phyloP scores from a whole-genome alignment of 1,284 basidiomycete species.

The Erythrobasidium hasegawianum region DNA sequence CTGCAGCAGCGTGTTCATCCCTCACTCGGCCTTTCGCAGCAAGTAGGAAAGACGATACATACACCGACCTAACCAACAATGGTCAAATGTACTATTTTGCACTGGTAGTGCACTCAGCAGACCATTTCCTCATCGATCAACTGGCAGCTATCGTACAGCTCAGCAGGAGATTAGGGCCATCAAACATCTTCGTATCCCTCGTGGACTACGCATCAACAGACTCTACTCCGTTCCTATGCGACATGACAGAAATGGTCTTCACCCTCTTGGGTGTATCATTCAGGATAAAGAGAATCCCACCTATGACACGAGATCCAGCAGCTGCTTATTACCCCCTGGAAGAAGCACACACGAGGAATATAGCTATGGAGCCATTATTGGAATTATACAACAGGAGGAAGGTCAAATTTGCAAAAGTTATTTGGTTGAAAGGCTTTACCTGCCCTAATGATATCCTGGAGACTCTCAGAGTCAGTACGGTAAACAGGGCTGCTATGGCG shows the following conservation, averaged over 20 bases:
- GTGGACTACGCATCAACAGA: slow-evolving; percentile 89
- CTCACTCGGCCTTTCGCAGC: slow-evolving; percentile 84
- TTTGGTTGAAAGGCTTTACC: slow-evolving; percentile 96
- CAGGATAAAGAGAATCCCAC: slow-evolving; percentile 75
- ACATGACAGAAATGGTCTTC: slow-evolving; percentile 86
- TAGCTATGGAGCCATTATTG: slow-evolving; percentile 81
- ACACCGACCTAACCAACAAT: slow-evolving; percentile 74
- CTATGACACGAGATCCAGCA: slow-evolving; percentile 78
- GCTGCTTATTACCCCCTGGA: slow-evolving; percentile 89
- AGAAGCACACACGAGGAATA: slow-evolving; percentile 84
- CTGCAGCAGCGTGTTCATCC: slow-evolving; percentile 90
- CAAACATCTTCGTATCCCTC: slow-evolving; percentile 90
- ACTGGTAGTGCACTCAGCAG: slow-evolving; percentile 88
- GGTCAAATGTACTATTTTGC: slow-evolving; percentile 88
- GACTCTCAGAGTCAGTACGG: slow-evolving; percentile 79
- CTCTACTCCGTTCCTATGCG: slow-evolving; percentile 83
- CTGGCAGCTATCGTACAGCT: slow-evolving; percentile 92
- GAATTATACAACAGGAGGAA: slow-evolving; percentile 71
- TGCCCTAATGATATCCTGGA: slow-evolving; percentile 94
- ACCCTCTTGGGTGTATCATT: slow-evolving; percentile 86
- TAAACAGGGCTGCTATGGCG: slow-evolving; percentile 89
- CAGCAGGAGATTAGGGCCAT: slow-evolving; percentile 76
- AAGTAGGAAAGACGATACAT: slow-evolving; percentile 71
- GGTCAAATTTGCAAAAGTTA: slow-evolving; percentile 78
- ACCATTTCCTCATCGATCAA: slow-evolving; percentile 95